Evolutionary conservation across 768 basidiomycete species (phyloP).

Genomic region (Podaxis pistillaris): DNA sequence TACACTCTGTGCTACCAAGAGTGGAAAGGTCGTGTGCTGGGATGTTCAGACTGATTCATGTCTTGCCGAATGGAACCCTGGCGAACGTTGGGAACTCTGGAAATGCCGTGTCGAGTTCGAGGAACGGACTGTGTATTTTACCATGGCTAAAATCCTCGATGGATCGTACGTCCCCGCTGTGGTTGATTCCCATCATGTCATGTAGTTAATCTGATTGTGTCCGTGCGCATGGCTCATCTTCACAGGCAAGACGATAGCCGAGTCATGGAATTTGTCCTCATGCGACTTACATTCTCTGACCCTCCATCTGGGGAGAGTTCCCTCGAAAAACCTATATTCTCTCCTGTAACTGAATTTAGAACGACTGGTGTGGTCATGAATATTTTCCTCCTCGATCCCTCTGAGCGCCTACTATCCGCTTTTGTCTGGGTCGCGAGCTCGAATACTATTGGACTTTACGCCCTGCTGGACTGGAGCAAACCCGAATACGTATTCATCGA

Average conservation of each 20-base stretch:
- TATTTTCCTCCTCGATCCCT: slow-evolving; percentile 70
- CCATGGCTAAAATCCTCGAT: slow-evolving; percentile 64
- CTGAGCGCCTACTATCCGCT: slow-evolving; percentile 56
- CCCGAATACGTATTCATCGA: slow-evolving; percentile 70
- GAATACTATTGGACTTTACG: slow-evolving; percentile 60
- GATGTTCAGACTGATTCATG: slow-evolving; percentile 61
- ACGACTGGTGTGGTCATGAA: slow-evolving; percentile 75
- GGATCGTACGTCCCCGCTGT: slow-evolving; percentile 39
- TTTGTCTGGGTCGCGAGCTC: slow-evolving; percentile 65
- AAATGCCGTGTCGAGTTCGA: slow-evolving; percentile 79
- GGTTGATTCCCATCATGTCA: background rate
- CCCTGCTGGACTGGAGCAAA: slow-evolving; percentile 64
- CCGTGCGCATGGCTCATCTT: background rate
- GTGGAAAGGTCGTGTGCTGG: slow-evolving; percentile 76
- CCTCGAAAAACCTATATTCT: slow-evolving; percentile 46
- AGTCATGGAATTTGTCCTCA: slow-evolving; percentile 69
- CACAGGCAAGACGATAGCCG: slow-evolving; percentile 57
- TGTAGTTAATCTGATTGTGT: background rate
- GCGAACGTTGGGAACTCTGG: slow-evolving; percentile 67
- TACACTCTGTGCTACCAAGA: slow-evolving; percentile 75
- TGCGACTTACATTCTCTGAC: slow-evolving; percentile 62
- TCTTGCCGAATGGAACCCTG: slow-evolving; percentile 70
- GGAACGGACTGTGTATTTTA: slow-evolving; percentile 67
- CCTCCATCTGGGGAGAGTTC: slow-evolving; percentile 40
- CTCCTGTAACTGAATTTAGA: slow-evolving; percentile 59